A percentile compares a stretch with the other conserved stretches of the same genome.
Evolutionary conservation across 2,329 filamentous ascomycete species (phyloP).

Genomic region (Sphaerulina vaccinii): DNA sequence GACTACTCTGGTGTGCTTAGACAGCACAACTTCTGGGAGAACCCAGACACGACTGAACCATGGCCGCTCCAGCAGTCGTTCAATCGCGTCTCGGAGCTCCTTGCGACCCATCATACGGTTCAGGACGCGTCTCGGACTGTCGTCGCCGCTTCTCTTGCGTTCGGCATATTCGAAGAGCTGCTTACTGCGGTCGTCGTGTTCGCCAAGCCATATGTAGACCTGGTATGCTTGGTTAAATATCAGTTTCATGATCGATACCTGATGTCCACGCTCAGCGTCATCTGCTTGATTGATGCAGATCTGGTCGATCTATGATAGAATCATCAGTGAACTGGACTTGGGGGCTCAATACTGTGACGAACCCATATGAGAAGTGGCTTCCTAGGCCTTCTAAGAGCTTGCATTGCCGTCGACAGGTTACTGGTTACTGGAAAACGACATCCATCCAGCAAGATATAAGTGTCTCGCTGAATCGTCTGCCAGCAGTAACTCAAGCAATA

Average conservation of each 20-base stretch:
- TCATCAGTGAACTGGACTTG: background rate
- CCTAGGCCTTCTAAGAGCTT: slow-evolving; percentile 27
- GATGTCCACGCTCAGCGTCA: slow-evolving; percentile 33
- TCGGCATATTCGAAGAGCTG: slow-evolving; percentile 33
- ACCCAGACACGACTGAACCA: slow-evolving; percentile 36
- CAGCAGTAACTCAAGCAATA: slow-evolving; percentile 34
- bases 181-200: slow-evolving; percentile 29
- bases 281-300: slow-evolving; percentile 39
- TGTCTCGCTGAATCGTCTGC: slow-evolving; percentile 28
- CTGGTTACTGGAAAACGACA: slow-evolving; percentile 32
- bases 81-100: slow-evolving; percentile 32
- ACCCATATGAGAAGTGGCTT: slow-evolving; percentile 35
- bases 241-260: slow-evolving; percentile 39
- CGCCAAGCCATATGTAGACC: slow-evolving; percentile 33
- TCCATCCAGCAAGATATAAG: slow-evolving; percentile 33
- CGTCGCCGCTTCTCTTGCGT: slow-evolving; percentile 26
- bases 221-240: slow-evolving; percentile 35
- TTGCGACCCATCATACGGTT: slow-evolving; percentile 26
- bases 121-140: slow-evolving; percentile 18
- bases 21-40: slow-evolving; percentile 29
- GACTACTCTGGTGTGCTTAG: slow-evolving; percentile 25
- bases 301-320: slow-evolving; percentile 24
- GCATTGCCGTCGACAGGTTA: slow-evolving; percentile 31
- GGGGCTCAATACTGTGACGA: background rate
- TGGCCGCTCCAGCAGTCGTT: slow-evolving; percentile 30